phyloP scores from a whole-genome alignment of 768 basidiomycete species.

The Pisolithus albus region DNA sequence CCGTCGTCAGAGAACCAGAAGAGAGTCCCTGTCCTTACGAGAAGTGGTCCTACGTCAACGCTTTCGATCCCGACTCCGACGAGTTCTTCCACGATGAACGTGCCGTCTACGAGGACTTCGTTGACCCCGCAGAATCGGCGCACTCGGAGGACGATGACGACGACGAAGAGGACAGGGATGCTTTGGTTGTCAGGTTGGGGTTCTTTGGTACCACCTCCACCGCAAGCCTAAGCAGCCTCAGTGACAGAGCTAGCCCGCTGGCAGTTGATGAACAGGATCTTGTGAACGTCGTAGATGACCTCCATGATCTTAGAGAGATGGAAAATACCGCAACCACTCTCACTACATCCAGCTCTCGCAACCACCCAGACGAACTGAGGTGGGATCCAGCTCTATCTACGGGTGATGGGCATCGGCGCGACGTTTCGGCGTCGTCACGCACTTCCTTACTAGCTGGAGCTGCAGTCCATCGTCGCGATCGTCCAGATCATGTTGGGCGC shows the following conservation, averaged over 20 bases:
- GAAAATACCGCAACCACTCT: constrained; percentile 5
- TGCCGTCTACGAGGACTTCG: constrained; percentile 56
- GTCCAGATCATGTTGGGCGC: constrained; percentile 3
- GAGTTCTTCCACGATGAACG: constrained; percentile 61
- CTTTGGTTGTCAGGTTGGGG: constrained; percentile 24
- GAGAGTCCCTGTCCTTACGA: constrained; percentile 35
- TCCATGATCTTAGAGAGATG: constrained; percentile 22
- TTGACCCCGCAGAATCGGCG: constrained; percentile 32
- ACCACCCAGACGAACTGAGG: constrained; percentile 15
- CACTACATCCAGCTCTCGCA: constrained; percentile 13
- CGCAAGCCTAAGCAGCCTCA: constrained; percentile 37
- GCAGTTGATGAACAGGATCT: constrained; percentile 38
- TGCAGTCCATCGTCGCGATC: not conserved
- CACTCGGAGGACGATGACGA: constrained; percentile 10
- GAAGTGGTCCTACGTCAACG: constrained; percentile 59
- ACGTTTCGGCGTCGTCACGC: not conserved
- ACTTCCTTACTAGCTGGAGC: not conserved
- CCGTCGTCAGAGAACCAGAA: constrained; percentile 42
- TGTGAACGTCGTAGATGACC: constrained; percentile 32
- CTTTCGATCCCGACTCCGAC: constrained; percentile 77
- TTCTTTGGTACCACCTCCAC: constrained; percentile 27
- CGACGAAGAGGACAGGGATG: constrained; percentile 29
- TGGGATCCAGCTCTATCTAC: constrained; percentile 2
- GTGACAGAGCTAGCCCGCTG: constrained; percentile 45
- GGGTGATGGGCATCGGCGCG: not conserved